phyloP scores from a whole-genome alignment of 441 rosid species.

The Gossypium lobatum region DNA sequence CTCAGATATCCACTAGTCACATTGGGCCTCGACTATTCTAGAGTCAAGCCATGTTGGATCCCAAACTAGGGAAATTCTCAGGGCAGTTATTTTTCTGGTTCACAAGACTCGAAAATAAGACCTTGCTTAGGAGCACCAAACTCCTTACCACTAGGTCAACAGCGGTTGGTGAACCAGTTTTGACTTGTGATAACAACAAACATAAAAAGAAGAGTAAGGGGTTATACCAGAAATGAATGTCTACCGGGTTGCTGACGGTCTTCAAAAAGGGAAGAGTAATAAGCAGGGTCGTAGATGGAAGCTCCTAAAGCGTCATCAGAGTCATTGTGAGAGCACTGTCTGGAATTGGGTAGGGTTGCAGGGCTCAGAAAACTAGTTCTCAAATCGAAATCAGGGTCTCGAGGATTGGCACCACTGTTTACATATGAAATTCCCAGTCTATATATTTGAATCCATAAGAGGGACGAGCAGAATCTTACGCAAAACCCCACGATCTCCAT shows the following conservation, averaged over 20 bases:
- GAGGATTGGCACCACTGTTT: conserved; percentile 30
- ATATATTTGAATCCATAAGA: conserved; percentile 91
- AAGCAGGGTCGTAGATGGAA: conserved; percentile 67
- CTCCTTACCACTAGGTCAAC: too few relatives aligned
- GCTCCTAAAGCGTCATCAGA: conserved; percentile 65
- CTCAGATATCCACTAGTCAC: too few relatives aligned
- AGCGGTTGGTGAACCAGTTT: too few relatives aligned
- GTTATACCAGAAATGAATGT: conserved; percentile 22
- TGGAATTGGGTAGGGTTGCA: conserved; percentile 30
- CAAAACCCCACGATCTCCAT: conserved; percentile 81
- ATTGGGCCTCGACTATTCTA: too few relatives aligned
- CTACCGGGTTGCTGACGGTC: conserved; percentile 40
- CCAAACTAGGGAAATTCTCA: too few relatives aligned
- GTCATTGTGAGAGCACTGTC: conserved; percentile 19
- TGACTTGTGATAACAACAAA: too few relatives aligned
- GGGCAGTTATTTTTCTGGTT: too few relatives aligned
- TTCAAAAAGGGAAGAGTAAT: conserved; percentile 70
- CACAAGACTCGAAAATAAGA: too few relatives aligned
- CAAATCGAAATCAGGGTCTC: conserved; percentile 66
- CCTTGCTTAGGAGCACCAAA: too few relatives aligned
- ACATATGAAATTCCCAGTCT: conserved; percentile 60
- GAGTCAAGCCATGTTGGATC: too few relatives aligned
- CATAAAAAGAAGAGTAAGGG: background rate
- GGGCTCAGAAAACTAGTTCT: conserved; percentile 72
- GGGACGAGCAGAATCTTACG: conserved; percentile 68